Evolutionary conservation across 2,329 filamentous ascomycete species (phyloP), one percentile per base, ranked within the genome.

Genomic region (Trichoderma sp.): DNA sequence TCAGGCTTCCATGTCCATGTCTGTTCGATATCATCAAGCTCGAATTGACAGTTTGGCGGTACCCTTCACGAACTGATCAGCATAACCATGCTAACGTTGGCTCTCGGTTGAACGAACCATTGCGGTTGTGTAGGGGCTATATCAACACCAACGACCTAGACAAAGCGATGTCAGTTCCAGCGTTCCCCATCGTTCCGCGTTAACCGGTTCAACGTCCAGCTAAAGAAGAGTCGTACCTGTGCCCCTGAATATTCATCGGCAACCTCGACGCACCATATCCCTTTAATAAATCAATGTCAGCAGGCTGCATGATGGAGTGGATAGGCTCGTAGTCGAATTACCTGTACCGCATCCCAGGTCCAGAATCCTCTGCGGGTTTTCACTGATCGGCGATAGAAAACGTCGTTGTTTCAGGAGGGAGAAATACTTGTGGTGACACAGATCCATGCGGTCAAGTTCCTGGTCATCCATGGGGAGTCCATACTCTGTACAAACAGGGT

Each of bases 391-490:
- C 5, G 73, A 66, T 45, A 72, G 60, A 61, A 72, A 76, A 3
- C 71, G 71, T 17, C 71, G 69, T 67, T 75, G 75, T 35, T 73
- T 72, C 42, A 76, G 48, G 7, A 75, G 70, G 1, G 70, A 71
- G 29, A 68, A 74, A 70, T 78, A 79, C 67, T 78, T 78, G 32
- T 73, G 72, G 70, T 80, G 79, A 52, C 73, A 75, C 70, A 80
- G 71, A 69, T 80, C 78, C 42, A 80, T 79, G 45, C 80, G 74
- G 63, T 80, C 78, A 42, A 80, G 70, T 63, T 81, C 79, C 22
- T 71, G 69, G 63, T 80, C 78, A 61, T 81, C 79, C 73, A 80
- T 80, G 7, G 79, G 79, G 59, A 81, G 72, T 32, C 77, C 76
- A 73, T 79, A 79, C 69, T 80, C 77, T 79, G 15, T 34, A 29